Percentiles rank a stretch among this genome's conserved stretches.
phyloP scores from a whole-genome alignment of 1,284 basidiomycete species.

The Malassezia obtusa region DNA sequence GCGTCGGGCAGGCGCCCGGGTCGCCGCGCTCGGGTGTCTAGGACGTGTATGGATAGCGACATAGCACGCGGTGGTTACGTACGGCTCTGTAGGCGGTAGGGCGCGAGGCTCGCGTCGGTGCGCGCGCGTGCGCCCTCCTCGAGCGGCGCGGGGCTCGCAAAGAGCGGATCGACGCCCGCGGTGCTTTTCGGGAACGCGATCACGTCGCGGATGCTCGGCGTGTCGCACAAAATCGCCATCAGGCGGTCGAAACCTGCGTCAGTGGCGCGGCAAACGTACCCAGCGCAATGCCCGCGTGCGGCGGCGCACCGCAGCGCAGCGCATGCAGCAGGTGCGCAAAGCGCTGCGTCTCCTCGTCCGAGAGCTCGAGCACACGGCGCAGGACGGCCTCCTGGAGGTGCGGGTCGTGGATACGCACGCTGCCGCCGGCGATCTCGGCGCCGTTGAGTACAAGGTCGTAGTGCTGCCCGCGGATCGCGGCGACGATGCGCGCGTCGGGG shows the following conservation, averaged over 20 bases:
- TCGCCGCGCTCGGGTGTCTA: constrained; percentile 3
- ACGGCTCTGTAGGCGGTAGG: background rate
- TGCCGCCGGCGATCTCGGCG: constrained; percentile 83
- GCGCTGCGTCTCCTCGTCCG: constrained; percentile 60
- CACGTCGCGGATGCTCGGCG: constrained; percentile 78
- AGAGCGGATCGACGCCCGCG: constrained; percentile 72
- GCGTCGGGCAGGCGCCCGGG: background rate
- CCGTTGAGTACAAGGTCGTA: constrained; percentile 96
- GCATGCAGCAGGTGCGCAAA: constrained; percentile 79
- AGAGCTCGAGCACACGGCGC: constrained; percentile 64
- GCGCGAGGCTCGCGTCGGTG: background rate
- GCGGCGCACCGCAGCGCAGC: constrained; percentile 76
- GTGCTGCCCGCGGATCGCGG: constrained; percentile 69
- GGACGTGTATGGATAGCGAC: background rate
- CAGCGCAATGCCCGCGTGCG: constrained; percentile 81
- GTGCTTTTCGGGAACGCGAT: constrained; percentile 91
- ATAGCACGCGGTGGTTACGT: background rate
- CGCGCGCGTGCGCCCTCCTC: background rate
- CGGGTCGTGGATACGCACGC: constrained; percentile 81
- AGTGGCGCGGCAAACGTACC: constrained; percentile 1
- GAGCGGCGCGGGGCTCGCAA: constrained; percentile 66
- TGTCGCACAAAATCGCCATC: constrained; percentile 75
- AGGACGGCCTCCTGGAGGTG: constrained; percentile 75
- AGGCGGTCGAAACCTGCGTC: constrained; percentile 67
- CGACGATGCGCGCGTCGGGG: constrained; percentile 10